Evolutionary conservation across 176 grass and related monocot genomes (phyloP), one percentile per base, ranked within the genome.

Genomic region (Oryza coarctata): DNA sequence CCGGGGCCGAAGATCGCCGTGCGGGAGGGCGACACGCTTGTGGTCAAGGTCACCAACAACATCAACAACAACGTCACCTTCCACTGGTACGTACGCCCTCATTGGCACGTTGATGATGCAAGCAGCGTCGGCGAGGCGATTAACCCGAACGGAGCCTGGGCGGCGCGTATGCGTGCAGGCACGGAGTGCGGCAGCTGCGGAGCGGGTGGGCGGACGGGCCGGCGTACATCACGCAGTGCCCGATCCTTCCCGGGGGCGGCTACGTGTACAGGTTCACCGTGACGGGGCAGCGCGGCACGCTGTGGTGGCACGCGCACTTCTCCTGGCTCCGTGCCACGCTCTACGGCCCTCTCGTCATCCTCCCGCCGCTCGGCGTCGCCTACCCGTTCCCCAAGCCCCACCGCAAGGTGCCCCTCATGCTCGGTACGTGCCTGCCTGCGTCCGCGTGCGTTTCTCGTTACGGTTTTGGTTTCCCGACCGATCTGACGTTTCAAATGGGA

Each of bases 201-300:
- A 97, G 86, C 71, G 94, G 32, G 6, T 97, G 94, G 94, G 81
- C 88, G 0, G 94, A 97, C 63, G 94, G 94, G 1, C 94, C 94
- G 12, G 77, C 92, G 0, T 94, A 92, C 80, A 65, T 97, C 67
- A 97, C 94, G 65, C 94, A 97, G 78, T 97, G 94, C 47, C 94
- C 94, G 0, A 92, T 97, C 74, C 88, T 64, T 67, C 85, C 88
- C 0, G 94, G 94, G 0, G 58, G 47, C 20, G 92, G 92, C 87
- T 94, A 86, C 58, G 86, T 91, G 0, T 97, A 94, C 80, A 44
- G 84, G 9, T 97, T 89, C 86, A 75, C 39, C 5, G 58, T 91
- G 32, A 8, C 78, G 3, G 88, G 87, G 1, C 94, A 97, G 81
- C 88, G 92, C 14, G 92, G 92, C 5, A 90, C 91, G 40, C 88